Conservation (phyloP, 1,284 basidiomycete genomes). For the Cryptococcus sp. region DNA sequence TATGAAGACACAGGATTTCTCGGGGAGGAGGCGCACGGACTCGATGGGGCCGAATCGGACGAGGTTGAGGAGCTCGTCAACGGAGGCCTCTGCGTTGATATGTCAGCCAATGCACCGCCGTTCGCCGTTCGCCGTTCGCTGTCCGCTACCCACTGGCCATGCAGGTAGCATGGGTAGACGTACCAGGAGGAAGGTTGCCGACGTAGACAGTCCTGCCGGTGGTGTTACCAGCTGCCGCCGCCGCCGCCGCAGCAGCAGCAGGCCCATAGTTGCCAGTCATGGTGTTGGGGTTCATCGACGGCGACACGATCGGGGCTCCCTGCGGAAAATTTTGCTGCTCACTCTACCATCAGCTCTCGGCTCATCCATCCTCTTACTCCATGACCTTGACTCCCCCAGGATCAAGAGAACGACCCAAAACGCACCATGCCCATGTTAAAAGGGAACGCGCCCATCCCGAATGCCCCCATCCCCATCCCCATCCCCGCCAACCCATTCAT, state of each 20-base stretch:
- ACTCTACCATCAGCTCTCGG: not conserved
- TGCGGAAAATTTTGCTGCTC: constrained; percentile 13
- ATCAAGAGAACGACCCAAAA: no score
- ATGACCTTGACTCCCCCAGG: no score
- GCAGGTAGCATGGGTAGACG: constrained; percentile 7
- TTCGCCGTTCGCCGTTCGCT: not conserved
- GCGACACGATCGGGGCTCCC: constrained; percentile 55
- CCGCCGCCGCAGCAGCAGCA: constrained; percentile 69
- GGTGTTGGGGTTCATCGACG: constrained; percentile 61
- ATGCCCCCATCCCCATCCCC: constrained; percentile 29
- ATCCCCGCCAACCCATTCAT: constrained; percentile 52
- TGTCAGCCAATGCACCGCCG: no score
- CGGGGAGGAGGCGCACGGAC: constrained; percentile 89
- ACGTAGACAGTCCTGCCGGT: constrained; percentile 93
- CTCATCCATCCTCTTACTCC: not conserved
- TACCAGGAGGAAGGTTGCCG: constrained; percentile 74
- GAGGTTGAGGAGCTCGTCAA: constrained; percentile 94
- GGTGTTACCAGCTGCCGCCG: constrained; percentile 62
- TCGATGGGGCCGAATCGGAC: constrained; percentile 98
- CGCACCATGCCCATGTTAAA: constrained; percentile 31
- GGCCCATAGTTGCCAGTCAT: constrained; percentile 55
- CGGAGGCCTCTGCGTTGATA: constrained; percentile 74
- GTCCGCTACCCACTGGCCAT: not conserved
- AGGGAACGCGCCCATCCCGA: constrained; percentile 32
- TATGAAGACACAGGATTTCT: constrained; percentile 96